Percentiles rank a stretch among this genome's conserved stretches.
phyloP scores from a whole-genome alignment of 192 early-diverging fungal species.

The Spizellomyces punctatus region DNA sequence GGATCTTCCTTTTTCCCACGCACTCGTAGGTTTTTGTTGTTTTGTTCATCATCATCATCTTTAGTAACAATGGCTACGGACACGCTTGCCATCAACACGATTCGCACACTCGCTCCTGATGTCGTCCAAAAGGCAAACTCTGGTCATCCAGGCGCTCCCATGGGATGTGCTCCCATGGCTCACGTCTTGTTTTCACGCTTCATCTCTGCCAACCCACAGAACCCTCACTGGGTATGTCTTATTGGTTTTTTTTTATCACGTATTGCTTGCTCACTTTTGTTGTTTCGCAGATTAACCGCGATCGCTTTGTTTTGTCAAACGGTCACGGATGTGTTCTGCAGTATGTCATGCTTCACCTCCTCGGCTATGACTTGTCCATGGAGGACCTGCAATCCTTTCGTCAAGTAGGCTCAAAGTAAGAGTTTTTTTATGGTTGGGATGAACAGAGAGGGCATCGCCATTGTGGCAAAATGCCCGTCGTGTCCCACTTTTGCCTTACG shows the following conservation, averaged over 20 bases:
- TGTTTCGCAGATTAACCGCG: constrained; percentile 72
- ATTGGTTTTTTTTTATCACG: not conserved
- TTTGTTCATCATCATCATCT: not conserved
- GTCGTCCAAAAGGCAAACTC: constrained; percentile 86
- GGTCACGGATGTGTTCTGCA: constrained; percentile 94
- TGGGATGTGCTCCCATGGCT: constrained; percentile 96
- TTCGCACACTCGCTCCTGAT: constrained; percentile 88
- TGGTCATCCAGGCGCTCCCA: constrained; percentile 96
- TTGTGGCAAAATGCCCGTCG: no score
- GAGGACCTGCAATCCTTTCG: constrained; percentile 92
- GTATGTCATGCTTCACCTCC: constrained; percentile 86
- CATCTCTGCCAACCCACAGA: constrained; percentile 82
- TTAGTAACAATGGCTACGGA: constrained; percentile 13
- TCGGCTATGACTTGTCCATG: constrained; percentile 84
- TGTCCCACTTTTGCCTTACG: not conserved
- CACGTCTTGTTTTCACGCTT: constrained; percentile 85
- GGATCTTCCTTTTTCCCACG: no score
- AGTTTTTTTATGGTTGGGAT: constrained; percentile 5
- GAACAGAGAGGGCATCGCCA: no score
- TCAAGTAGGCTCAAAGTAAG: constrained; percentile 78
- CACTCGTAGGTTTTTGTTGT: no score
- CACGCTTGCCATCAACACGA: constrained; percentile 76
- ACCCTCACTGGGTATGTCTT: constrained; percentile 80
- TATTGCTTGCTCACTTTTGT: not conserved
- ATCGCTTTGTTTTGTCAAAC: constrained; percentile 97